These are phyloP conservation scores for Sporothrix curviconia DNA, from an alignment of 2,329 filamentous ascomycete genomes.

Conservation along the genomic window DNA sequence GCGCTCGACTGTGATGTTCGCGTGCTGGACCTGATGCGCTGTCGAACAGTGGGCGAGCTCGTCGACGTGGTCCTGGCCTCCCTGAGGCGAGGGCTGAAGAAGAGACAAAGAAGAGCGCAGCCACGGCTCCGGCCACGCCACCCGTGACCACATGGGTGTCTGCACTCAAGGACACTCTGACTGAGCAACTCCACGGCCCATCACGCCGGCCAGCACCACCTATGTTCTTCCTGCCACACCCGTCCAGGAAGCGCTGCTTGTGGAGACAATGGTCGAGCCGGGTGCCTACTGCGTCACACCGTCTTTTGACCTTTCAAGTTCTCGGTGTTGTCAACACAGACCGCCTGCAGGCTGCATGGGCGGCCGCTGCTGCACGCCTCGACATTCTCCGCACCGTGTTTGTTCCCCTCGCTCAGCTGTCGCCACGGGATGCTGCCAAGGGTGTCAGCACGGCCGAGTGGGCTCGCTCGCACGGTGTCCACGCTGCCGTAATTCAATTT, in stretches of 20 bases:
- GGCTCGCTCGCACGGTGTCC: background rate
- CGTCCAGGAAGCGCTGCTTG: conserved; percentile 33
- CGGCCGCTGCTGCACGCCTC: conserved; percentile 23
- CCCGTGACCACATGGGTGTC: background rate
- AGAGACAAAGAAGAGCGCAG: background rate
- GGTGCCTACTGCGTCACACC: conserved; percentile 35
- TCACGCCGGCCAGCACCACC: conserved; percentile 12
- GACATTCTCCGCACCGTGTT: conserved; percentile 33
- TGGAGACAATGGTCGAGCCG: conserved; percentile 32
- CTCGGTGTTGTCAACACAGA: conserved; percentile 23
- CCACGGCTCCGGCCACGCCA: too few species aligned
- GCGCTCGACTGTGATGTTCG: conserved; percentile 18
- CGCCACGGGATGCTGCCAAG: background rate
- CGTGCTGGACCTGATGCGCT: conserved; percentile 23
- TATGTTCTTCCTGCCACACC: conserved; percentile 27
- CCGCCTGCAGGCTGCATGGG: conserved; percentile 29
- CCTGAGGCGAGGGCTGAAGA: conserved; percentile 1
- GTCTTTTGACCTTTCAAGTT: conserved; percentile 28
- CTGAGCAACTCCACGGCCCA: conserved; percentile 13
- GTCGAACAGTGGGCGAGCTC: conserved; percentile 21
- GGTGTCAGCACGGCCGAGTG: background rate
- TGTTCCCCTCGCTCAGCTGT: conserved; percentile 24
- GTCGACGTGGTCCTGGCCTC: conserved; percentile 17
- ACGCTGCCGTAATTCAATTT: background rate
- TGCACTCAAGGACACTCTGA: background rate